These are phyloP conservation scores for Gossypium sturtianum DNA, from an alignment of 345 rosid species.

Conservation along the genomic window DNA sequence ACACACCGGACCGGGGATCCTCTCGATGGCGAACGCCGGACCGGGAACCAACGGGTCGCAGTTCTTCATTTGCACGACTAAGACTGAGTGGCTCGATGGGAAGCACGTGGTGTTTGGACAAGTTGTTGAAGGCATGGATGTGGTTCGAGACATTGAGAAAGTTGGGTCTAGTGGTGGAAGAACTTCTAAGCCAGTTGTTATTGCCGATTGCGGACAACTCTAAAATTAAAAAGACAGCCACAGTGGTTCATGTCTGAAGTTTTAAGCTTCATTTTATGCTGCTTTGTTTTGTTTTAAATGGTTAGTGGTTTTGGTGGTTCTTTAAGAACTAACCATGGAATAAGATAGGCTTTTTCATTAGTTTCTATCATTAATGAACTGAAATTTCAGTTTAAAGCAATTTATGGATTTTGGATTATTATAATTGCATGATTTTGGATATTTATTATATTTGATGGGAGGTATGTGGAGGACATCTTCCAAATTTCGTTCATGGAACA, in stretches of 20 bases:
- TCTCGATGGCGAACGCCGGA: constrained; percentile 83
- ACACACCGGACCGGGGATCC: constrained; percentile 64
- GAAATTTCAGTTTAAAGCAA: neutral
- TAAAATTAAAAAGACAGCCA: neutral
- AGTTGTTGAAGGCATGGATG: constrained; percentile 63
- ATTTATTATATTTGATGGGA: too few relatives aligned
- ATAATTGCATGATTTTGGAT: too few relatives aligned
- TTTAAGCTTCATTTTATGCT: neutral
- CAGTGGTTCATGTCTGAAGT: neutral
- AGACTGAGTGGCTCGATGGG: constrained; percentile 70
- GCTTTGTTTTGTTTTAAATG: neutral
- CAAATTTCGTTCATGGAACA: too few relatives aligned
- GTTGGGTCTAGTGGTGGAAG: constrained; percentile 54
- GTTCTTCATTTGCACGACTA: constrained; percentile 62
- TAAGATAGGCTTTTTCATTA: neutral
- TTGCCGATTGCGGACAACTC: constrained; percentile 68
- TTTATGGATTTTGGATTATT: neutral
- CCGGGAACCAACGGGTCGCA: constrained; percentile 67
- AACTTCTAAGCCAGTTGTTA: constrained; percentile 41
- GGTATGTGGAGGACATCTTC: too few relatives aligned
- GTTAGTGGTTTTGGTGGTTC: neutral
- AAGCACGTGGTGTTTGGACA: constrained; percentile 85
- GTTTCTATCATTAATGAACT: neutral
- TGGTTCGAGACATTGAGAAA: constrained; percentile 51
- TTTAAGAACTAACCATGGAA: neutral